Evolutionary conservation across 371 early-diverging fungal species (phyloP), one percentile per base, ranked within the genome.

Genomic region (Mortierella sp.): DNA sequence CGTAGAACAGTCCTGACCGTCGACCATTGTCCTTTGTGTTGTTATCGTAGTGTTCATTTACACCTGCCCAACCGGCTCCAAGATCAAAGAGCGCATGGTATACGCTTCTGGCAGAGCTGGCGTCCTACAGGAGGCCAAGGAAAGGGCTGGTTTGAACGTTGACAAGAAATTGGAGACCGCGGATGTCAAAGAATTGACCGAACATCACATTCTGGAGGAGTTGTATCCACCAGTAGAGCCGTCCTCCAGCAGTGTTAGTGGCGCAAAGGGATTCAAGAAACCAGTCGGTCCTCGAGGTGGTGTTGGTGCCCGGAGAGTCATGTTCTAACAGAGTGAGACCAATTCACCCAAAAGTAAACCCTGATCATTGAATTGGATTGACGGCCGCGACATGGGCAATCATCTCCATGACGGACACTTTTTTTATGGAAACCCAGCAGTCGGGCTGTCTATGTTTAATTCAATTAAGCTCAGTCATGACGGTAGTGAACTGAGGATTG

Each of bases 61-160:
- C 70, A 87, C 89, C 26, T 96, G 95, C 69, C 95, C 96, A 7
- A 81, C 89, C 8, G 57, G 79, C 3, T 89, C 94, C 47, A 93
- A 91, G 71, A 90, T 96, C 61, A 89, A 92, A 45, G 89, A 92
- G 57, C 86, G 91, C n/a, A 96, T 95, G 96, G 56, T 94, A 54
- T 94, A 93, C 70, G 93, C 95, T 9, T 87, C 94, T 2, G 89
- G 89, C 47, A 87, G 90, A 43, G 81, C 83, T 3, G 86, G 83
- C 48, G 85, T 92, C 13, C 64, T 92, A 38, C 76, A 80, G 19
- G 82, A 72, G 19, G 86, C 88, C 19, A 85, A 88, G 70, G 78
- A 72, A 16, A 80, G 87, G 27, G 81, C 83, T 13, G 82, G 81
- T 12, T 34, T 90, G 31, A 58, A 84, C 5, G 82, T 92, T 7